Evolutionary conservation across 495 filamentous ascomycete species (phyloP), one percentile per base, ranked within the genome.

Genomic region (Penicillium antarcticum): DNA sequence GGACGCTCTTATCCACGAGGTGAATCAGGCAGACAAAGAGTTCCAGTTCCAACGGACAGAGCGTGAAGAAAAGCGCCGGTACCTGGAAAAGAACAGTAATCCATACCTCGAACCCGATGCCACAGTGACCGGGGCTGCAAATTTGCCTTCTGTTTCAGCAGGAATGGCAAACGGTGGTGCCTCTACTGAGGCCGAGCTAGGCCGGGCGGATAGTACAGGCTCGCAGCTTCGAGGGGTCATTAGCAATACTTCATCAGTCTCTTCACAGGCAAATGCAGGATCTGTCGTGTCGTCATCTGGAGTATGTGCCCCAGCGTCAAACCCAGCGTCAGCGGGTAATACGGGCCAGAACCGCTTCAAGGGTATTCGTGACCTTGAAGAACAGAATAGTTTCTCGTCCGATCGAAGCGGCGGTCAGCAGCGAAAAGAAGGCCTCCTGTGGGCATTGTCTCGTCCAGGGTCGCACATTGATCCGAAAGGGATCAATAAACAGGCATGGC

Each of bases 401-500:
- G 77, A 79, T 47, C 65, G 63, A 46, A 62, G 66, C 46, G 69
- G 43, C 57, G 79, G 73, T 43, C 74, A 82, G 48, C 79, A 86
- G 53, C 76, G 83, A 37, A 99, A 97, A 67, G 94, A 99, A 70
- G 94, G 94, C 14, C 73, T 99, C 11, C 73, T 99, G 11, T 97
- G 95, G 94, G 90, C 94, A 33, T 72, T 97, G 14, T 97, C 90
- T 55, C 82, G 89, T 55, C 95, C 94, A 6, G 94, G 92, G 4
- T 94, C 90, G 37, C 94, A 97, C 69, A 91, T 89, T 12, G 94
- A 99, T 65, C 95, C 95, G 3, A 89, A 92, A 57, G 89, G 88
- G 6, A 78, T 98, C 45, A 97, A 96, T 63, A 96, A 97, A 61
- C 90, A 94, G 66, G 92, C 90, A 45, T 98, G 94, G 95, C 94